Percentiles rank a stretch among this genome's conserved stretches.
Conservation (phyloP, 257 asterid genomes). For the Mentha longifolia region DNA sequence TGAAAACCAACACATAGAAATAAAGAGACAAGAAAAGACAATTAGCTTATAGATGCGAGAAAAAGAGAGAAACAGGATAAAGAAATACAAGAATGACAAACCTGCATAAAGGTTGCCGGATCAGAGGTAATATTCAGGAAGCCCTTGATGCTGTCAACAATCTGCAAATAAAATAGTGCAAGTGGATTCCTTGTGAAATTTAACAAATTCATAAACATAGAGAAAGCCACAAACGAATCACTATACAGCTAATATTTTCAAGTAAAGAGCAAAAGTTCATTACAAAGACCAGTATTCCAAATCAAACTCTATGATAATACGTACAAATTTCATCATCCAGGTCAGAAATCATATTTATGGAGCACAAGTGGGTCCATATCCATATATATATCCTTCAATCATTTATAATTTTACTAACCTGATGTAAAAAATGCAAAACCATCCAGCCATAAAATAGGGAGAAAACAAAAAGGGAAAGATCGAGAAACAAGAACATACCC, state of each 20-base stretch:
- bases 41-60: too few species aligned
- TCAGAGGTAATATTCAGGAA: slow-evolving; percentile 64
- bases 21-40: not conserved
- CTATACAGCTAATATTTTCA: not conserved
- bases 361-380: too few species aligned
- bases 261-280: not conserved
- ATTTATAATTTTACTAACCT: not conserved
- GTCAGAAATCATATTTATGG: too few species aligned
- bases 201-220: not conserved
- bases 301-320: not conserved
- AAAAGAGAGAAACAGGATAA: too few species aligned
- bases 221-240: not conserved
- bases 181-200: too few species aligned
- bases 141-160: slow-evolving; percentile 68
- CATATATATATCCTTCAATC: too few species aligned
- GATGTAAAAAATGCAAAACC: not conserved
- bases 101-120: slow-evolving; percentile 88
- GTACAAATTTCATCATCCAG: not conserved
- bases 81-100: slow-evolving; percentile 38
- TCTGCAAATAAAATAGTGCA: slow-evolving; percentile 49
- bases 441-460: not conserved
- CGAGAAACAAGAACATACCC: slow-evolving; percentile 47
- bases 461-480: not conserved
- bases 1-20: not conserved
- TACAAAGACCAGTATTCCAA: not conserved